These are phyloP conservation scores for Diaporthe citrichinensis DNA, from an alignment of 2,329 filamentous ascomycete genomes.

Conservation along the genomic window DNA sequence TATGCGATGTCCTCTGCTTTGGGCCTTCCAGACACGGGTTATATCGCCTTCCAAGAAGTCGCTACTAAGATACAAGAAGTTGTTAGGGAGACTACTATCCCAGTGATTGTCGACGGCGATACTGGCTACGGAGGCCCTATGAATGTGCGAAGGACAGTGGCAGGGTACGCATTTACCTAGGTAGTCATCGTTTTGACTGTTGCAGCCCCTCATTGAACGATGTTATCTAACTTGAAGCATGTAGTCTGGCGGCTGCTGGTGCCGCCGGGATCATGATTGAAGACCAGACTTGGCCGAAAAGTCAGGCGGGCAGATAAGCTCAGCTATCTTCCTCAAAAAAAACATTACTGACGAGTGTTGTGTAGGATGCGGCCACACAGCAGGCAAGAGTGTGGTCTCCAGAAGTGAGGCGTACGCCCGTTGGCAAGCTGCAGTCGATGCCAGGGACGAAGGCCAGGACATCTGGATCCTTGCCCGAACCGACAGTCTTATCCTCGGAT, in stretches of 20 bases:
- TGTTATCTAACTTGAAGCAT: not conserved
- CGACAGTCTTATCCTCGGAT: constrained; percentile 9
- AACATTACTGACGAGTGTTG: not conserved
- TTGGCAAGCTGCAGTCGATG: constrained; percentile 7
- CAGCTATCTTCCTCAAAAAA: not conserved
- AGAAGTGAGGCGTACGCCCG: constrained; percentile 5
- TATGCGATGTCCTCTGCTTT: not conserved
- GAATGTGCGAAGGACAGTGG: constrained; percentile 12
- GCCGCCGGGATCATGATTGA: constrained; percentile 9
- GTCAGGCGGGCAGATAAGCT: not conserved
- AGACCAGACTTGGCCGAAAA: constrained; percentile 6
- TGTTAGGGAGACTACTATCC: not conserved
- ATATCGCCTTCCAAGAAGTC: constrained; percentile 8
- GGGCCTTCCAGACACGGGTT: not conserved
- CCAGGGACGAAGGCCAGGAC: not conserved
- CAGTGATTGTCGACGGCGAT: not conserved
- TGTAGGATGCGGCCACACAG: constrained; percentile 2
- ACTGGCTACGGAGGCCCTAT: not conserved
- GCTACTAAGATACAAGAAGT: constrained; percentile 1
- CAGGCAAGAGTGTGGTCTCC: constrained; percentile 5
- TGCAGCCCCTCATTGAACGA: not conserved
- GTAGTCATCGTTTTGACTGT: rapidly evolving
- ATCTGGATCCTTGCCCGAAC: constrained; percentile 1
- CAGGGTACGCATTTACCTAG: not conserved
- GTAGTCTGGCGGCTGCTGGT: not conserved